Conservation (phyloP, 306 rosid species). For the Gastrolobium bilobum region DNA sequence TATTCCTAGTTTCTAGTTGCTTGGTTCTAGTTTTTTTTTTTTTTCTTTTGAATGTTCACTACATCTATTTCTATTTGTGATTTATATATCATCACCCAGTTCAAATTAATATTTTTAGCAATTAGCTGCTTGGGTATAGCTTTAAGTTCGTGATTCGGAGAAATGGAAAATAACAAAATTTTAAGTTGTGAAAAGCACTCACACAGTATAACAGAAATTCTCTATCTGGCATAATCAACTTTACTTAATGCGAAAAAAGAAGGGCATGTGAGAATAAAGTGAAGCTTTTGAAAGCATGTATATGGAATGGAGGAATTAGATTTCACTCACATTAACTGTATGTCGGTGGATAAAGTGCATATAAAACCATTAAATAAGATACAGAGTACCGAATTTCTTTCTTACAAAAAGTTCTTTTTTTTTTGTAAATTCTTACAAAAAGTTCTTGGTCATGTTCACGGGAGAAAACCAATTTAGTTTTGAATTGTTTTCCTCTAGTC, state of each 20-base stretch:
- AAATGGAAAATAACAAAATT: background rate
- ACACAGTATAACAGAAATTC: background rate
- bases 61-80: background rate
- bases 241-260: background rate
- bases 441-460: background rate
- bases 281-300: slow-evolving; percentile 4
- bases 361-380: background rate
- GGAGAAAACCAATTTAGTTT: slow-evolving; percentile 30
- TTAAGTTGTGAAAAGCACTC: background rate
- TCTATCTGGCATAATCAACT: background rate
- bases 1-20: background rate
- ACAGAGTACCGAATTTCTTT: background rate
- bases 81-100: background rate
- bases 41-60: background rate
- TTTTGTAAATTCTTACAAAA: background rate
- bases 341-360: background rate
- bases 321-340: slow-evolving; percentile 1
- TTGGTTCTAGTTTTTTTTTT: background rate
- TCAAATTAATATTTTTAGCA: background rate
- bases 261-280: background rate
- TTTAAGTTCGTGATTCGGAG: background rate
- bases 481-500: background rate
- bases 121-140: background rate
- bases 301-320: background rate
- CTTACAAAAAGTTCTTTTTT: background rate